These are phyloP conservation scores for Metarhizium anisopliae DNA, from an alignment of 2,329 filamentous ascomycete genomes.

Conservation along the genomic window DNA sequence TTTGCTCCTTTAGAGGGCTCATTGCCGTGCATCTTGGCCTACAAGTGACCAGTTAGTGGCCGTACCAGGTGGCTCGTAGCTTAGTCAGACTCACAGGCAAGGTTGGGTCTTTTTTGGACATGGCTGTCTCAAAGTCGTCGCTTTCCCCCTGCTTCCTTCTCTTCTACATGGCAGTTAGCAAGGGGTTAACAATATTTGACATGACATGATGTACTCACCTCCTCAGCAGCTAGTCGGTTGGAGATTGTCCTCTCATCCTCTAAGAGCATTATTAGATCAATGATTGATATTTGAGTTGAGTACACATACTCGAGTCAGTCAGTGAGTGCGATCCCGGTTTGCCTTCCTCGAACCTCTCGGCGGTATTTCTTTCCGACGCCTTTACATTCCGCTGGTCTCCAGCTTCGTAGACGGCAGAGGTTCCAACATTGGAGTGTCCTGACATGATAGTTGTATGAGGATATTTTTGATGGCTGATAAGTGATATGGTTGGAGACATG, in stretches of 20 bases:
- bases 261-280: constrained; percentile 15
- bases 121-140: constrained; percentile 32
- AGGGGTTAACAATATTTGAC: background rate
- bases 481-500: too few relatives aligned
- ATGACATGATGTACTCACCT: constrained; percentile 22
- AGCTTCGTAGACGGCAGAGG: constrained; percentile 58
- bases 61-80: too few relatives aligned
- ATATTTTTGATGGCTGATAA: background rate
- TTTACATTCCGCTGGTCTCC: constrained; percentile 65
- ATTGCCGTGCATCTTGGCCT: constrained; percentile 62
- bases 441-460: constrained; percentile 19
- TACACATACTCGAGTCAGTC: constrained; percentile 59
- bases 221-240: constrained; percentile 60
- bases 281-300: constrained; percentile 10
- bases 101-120: constrained; percentile 51
- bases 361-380: constrained; percentile 38
- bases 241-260: constrained; percentile 65
- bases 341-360: constrained; percentile 63
- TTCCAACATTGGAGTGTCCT: constrained; percentile 57
- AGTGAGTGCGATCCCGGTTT: constrained; percentile 57
- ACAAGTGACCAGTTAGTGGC: constrained; percentile 3
- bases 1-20: constrained; percentile 64
- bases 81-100: constrained; percentile 34
- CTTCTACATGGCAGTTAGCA: constrained; percentile 16
- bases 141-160: constrained; percentile 28